Conservation (phyloP, 2,329 filamentous ascomycete species). For the Tolypocladium tundrense region DNA sequence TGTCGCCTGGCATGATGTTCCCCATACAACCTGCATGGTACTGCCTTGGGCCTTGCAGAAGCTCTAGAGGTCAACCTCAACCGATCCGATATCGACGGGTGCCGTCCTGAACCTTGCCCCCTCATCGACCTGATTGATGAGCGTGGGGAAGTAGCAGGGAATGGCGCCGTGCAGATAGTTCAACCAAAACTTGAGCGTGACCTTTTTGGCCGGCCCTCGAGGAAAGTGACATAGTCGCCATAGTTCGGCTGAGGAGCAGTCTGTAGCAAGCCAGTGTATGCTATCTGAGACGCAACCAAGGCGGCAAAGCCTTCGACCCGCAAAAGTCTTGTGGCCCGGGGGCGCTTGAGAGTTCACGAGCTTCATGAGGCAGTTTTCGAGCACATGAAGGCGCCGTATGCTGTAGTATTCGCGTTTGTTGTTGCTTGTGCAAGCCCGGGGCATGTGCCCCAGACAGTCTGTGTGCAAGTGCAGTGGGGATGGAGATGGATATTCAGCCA, state of each 20-base stretch:
- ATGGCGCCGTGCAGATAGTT: background rate
- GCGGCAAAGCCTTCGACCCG: no score
- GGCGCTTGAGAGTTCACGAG: background rate
- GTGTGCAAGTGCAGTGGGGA: no score
- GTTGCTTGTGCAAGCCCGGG: no score
- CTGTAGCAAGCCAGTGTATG: background rate
- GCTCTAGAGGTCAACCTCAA: background rate
- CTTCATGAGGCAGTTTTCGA: background rate
- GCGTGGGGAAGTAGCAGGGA: background rate
- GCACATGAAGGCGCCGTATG: no score
- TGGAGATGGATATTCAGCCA: no score
- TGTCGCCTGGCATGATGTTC: background rate
- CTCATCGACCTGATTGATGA: background rate
- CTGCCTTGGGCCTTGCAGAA: background rate
- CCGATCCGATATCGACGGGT: background rate
- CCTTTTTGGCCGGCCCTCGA: background rate
- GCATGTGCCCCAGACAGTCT: no score
- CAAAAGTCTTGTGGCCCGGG: background rate
- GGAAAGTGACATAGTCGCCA: background rate
- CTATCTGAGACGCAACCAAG: background rate
- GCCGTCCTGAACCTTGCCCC: background rate
- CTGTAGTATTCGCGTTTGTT: no score
- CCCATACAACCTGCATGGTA: background rate
- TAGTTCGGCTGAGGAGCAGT: background rate
- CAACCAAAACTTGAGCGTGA: background rate